Evolutionary conservation across 23 red algal genomes (phyloP), one percentile per base, ranked within the genome.

Genomic region (Gracilariopsis chorda): DNA sequence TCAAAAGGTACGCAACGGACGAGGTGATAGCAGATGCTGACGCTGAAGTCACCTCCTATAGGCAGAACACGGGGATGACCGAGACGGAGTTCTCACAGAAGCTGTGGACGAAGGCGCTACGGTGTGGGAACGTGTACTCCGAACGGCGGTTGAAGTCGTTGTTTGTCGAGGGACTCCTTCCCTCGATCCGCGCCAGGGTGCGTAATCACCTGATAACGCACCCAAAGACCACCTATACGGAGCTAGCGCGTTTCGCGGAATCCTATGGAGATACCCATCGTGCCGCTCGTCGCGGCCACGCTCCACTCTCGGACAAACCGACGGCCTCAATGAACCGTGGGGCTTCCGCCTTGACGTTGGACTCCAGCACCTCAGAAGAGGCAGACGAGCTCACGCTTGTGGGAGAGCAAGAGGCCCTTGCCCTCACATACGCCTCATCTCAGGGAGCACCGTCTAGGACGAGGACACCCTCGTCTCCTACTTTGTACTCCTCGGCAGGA

Each of bases 111-210:
- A 70, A 52, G 14, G 55, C 59, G 45, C 40, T 37, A 23, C 28
- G 60, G 30, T 70, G 58, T 30, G 55, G 80, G 11, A 64, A 24
- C 14, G 55, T 48, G 4, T 70, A 48, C 42, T 51, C 59, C 34
- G 20, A 84, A 7, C 55, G 58, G 5, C 4, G 0, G 2, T 42
- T 70, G 55, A 70, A 48, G 2, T 65, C 56, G 3, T 29, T 84
- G 9, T 84, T 84, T 48, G 55, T 69, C 34, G 58, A 84, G 16
- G 60, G 33, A 68, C 58, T 84, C 16, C 25, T 65, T 7, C 60
- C 58, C 1, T 0, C 14, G 5, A 68, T 84, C 24, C 59, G 49
- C 1, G 0, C 36, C 19, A 84, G 4, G 7, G 55, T 84, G 0
- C 23, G 59, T 11, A 84, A 67, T 12, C 55, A 65, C 45, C 23